phyloP scores from a whole-genome alignment of 1,139 yeast species.

The Saccharomyces hybrid region DNA sequence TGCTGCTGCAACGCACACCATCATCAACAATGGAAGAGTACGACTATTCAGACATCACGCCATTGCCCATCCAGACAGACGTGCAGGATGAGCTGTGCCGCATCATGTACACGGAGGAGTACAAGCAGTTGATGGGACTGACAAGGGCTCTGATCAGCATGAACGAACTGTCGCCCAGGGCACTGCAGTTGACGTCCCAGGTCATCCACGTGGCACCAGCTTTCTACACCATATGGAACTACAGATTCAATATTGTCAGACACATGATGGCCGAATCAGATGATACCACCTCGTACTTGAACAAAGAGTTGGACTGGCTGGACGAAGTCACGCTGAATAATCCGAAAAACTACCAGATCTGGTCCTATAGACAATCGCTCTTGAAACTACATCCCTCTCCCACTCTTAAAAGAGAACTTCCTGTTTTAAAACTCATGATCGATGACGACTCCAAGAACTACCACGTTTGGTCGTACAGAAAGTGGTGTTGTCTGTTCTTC shows the following conservation, averaged over 20 bases:
- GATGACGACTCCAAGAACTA: constrained; percentile 81
- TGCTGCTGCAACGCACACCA: constrained; percentile 4
- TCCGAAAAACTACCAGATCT: constrained; percentile 89
- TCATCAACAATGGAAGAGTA: not conserved
- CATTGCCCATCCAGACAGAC: constrained; percentile 26
- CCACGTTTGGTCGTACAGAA: constrained; percentile 91
- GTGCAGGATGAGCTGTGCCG: constrained; percentile 52
- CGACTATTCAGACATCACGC: constrained; percentile 4
- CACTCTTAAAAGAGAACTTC: constrained; percentile 49
- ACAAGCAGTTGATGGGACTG: constrained; percentile 51
- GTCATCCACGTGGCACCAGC: constrained; percentile 74
- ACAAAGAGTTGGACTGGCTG: constrained; percentile 65
- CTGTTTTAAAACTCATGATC: constrained; percentile 58
- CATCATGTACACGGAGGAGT: constrained; percentile 72
- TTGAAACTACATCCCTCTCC: constrained; percentile 37
- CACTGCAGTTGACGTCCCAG: constrained; percentile 54
- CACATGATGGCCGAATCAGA: constrained; percentile 33
- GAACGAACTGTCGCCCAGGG: constrained; percentile 63
- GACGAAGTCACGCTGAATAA: constrained; percentile 66
- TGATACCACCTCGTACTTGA: constrained; percentile 25
- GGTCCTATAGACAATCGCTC: constrained; percentile 79
- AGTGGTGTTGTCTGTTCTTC: constrained; percentile 64
- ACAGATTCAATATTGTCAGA: constrained; percentile 53
- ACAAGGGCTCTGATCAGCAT: constrained; percentile 53
- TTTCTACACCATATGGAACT: constrained; percentile 87